Conservation (phyloP, 169 alveolate genomes). For the Cystoisospora suis region DNA sequence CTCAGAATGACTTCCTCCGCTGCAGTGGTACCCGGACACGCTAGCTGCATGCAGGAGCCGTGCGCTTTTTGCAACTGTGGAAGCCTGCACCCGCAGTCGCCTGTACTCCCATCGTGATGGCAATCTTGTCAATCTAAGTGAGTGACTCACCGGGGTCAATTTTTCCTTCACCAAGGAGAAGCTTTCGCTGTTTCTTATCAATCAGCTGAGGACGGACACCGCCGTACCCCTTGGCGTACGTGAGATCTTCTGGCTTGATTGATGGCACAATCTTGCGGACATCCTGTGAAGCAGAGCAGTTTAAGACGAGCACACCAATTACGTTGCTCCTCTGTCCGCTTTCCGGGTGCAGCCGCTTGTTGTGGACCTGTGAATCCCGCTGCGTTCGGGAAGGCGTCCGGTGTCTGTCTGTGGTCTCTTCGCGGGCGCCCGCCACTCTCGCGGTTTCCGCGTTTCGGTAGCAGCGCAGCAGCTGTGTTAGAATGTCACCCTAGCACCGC, state of each 20-base stretch:
- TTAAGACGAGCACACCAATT: no score
- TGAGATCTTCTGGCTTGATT: conserved; percentile 74
- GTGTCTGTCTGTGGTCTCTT: no score
- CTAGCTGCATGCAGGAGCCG: background rate
- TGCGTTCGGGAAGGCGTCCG: no score
- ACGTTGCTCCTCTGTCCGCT: no score
- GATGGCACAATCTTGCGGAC: conserved; percentile 84
- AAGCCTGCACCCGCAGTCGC: background rate
- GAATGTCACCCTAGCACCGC: no score
- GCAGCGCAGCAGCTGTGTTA: no score
- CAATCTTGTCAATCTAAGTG: background rate
- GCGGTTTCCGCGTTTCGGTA: no score
- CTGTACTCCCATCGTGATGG: background rate
- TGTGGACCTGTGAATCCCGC: no score
- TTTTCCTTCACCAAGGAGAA: conserved; percentile 85
- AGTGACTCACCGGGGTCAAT: conserved; percentile 63
- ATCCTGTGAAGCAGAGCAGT: no score
- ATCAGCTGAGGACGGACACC: conserved; percentile 88
- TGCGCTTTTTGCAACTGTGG: no score
- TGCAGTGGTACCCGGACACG: background rate
- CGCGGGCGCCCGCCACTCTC: no score
- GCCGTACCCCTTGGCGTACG: conserved; percentile 84
- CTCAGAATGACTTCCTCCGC: background rate
- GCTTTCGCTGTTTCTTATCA: conserved; percentile 77
- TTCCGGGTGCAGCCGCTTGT: no score